Evolutionary conservation across 768 basidiomycete species (phyloP).

Genomic region (Tulasnella sp.): DNA sequence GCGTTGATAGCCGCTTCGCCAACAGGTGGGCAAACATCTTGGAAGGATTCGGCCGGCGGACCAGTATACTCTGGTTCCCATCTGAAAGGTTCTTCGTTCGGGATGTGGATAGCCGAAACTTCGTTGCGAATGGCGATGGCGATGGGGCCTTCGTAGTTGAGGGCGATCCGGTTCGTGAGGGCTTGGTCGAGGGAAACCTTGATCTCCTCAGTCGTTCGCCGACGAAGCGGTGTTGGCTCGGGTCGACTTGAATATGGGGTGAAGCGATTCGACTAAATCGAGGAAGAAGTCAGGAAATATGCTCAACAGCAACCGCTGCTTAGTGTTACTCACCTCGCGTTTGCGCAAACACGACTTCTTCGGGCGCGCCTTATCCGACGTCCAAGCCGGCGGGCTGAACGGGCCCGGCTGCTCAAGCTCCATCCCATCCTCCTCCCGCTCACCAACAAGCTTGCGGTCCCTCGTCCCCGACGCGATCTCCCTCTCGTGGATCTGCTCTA

Average conservation of each 20-base stretch:
- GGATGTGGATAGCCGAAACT: too few relatives aligned
- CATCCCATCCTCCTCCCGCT: background rate
- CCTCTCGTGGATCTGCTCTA: background rate
- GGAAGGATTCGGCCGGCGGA: background rate
- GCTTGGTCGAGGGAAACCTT: background rate
- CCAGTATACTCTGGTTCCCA: background rate
- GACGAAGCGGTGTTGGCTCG: background rate
- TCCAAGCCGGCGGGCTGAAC: background rate
- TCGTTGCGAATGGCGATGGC: background rate
- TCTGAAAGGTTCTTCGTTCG: too few relatives aligned
- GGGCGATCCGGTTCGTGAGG: background rate
- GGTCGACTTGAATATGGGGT: background rate
- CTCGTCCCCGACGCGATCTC: background rate
- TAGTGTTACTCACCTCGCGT: background rate
- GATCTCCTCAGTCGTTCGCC: background rate
- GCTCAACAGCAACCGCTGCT: background rate
- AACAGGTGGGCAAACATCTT: background rate
- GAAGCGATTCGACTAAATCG: background rate
- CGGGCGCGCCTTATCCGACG: background rate
- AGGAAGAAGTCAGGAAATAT: background rate
- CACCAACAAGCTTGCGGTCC: background rate
- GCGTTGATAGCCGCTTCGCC: too few relatives aligned
- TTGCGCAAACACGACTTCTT: background rate
- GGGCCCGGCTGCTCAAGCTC: background rate
- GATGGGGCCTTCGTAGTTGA: background rate